phyloP scores from a whole-genome alignment of 768 basidiomycete species.

The Boletus eberwhitei region DNA sequence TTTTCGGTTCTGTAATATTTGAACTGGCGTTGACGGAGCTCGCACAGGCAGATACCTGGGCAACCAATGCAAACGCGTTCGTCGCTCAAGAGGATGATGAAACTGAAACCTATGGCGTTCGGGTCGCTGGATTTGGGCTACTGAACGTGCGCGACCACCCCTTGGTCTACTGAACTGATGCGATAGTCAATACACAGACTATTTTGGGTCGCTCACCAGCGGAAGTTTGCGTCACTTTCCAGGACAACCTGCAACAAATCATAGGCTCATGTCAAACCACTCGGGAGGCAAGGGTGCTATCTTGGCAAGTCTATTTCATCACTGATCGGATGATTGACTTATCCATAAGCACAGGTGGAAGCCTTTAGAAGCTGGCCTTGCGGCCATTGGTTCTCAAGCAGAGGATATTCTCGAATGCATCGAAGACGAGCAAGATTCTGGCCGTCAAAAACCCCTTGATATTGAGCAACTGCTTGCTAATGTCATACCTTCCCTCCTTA shows the following conservation, averaged over 20 bases:
- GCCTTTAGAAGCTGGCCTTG: conserved; percentile 80
- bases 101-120: conserved; percentile 72
- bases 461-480: conserved; percentile 71
- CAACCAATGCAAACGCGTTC: conserved; percentile 84
- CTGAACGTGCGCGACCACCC: conserved; percentile 50
- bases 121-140: conserved; percentile 83
- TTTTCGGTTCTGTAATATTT: background rate
- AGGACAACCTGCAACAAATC: conserved; percentile 50
- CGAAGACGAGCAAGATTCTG: conserved; percentile 70
- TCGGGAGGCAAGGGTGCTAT: conserved; percentile 50
- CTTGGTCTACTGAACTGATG: background rate
- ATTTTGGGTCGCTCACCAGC: conserved; percentile 55
- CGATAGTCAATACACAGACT: conserved; percentile 35
- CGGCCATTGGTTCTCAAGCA: conserved; percentile 76
- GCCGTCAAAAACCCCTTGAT: conserved; percentile 66
- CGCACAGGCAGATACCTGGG: conserved; percentile 85
- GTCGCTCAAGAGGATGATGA: conserved; percentile 96
- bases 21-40: background rate
- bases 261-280: conserved; percentile 54
- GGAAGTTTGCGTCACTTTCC: conserved; percentile 51
- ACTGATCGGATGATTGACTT: background rate
- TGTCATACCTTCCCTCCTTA: conserved; percentile 75
- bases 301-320: conserved; percentile 51
- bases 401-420: conserved; percentile 73
- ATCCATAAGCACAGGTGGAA: conserved; percentile 69